Base-by-base conservation (phyloP, 805 yeast species). In the Tetrapisispora pingtungensis region DNA sequence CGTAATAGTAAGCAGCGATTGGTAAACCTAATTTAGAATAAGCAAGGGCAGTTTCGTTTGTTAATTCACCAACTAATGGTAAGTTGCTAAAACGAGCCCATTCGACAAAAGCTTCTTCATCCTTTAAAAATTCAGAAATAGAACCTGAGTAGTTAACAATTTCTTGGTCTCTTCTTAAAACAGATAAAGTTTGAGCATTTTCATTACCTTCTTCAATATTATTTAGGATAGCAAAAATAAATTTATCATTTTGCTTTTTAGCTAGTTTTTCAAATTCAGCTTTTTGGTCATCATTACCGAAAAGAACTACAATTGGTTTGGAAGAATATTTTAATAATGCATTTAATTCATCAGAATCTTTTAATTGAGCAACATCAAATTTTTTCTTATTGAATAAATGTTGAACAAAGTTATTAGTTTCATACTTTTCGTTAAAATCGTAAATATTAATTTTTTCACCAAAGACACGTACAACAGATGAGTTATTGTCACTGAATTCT, bases 1-100 rank as follows among this genome's bases (percentile, higher is more conserved):
- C 79, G 71, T 84, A 86, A 71, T 93, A 93, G 65, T 84, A 79
- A 73, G 88, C 89, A 45, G 87, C 93, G 54, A 90, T 69, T 50
- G 98, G 98, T 45, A 78, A 53, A 35, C 77, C 75, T 45, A 87
- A 68, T 46, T 73, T 68, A 74, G 84, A 76, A 73, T 90, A 93
- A 32, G 72, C 61, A 66, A 74, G 70, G 75, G 82, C 93, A 51
- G 93, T 81, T 46, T 76, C 71, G 52, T 95, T 93, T 58, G 79
- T 79, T 53, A 90, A 77, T 67, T 88, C 97, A 59, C 58, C 59
- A 20, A 57, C 56, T 41, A 49, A 54, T 27, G 62, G 62, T 34
- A 57, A 46, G 18, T 56, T 46, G 41, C 55, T 56, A n/a, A 45
- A 47, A 28, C 45, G 47, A 15, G 55, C 37, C 62, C 60, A 70